Evolutionary conservation across 1,284 basidiomycete genomes (phyloP).

Genomic region (Exsudoporus floridanus): DNA sequence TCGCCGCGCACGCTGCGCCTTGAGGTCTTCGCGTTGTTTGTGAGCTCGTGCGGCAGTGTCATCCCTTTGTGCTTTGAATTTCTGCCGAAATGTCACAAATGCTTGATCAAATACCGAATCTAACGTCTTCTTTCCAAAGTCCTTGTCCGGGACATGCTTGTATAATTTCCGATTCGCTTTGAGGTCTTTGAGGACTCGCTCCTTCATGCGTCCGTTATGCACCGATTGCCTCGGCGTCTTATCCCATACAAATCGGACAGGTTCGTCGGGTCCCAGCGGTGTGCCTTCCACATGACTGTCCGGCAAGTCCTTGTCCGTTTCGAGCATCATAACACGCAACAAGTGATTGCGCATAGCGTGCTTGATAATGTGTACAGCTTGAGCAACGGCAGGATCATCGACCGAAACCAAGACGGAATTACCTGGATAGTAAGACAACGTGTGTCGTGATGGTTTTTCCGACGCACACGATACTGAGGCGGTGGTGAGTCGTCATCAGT

Average conservation of each 20-base stretch:
- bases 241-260: conserved; percentile 74
- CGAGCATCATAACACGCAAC: conserved; percentile 54
- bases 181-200: conserved; percentile 57
- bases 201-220: conserved; percentile 70
- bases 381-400: conserved; percentile 1
- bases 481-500: conserved; percentile 37
- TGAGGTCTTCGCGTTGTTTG: conserved; percentile 55
- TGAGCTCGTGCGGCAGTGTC: conserved; percentile 40
- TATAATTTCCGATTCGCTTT: conserved; percentile 55
- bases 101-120: conserved; percentile 67
- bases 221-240: conserved; percentile 70
- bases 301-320: conserved; percentile 56
- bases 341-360: conserved; percentile 68
- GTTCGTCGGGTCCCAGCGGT: conserved; percentile 42
- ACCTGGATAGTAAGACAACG: conserved; percentile 67
- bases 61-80: conserved; percentile 60
- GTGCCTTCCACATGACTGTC: conserved; percentile 57
- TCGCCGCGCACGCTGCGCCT: conserved; percentile 59
- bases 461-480: conserved; percentile 40
- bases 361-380: conserved; percentile 37
- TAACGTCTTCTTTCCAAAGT: conserved; percentile 62
- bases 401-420: conserved; percentile 14
- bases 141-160: conserved; percentile 59
- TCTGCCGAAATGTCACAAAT: conserved; percentile 65
- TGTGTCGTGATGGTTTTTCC: conserved; percentile 59